Evolutionary conservation across 768 basidiomycete species (phyloP), one percentile per base, ranked within the genome.

Genomic region (Amanita polypyramis): DNA sequence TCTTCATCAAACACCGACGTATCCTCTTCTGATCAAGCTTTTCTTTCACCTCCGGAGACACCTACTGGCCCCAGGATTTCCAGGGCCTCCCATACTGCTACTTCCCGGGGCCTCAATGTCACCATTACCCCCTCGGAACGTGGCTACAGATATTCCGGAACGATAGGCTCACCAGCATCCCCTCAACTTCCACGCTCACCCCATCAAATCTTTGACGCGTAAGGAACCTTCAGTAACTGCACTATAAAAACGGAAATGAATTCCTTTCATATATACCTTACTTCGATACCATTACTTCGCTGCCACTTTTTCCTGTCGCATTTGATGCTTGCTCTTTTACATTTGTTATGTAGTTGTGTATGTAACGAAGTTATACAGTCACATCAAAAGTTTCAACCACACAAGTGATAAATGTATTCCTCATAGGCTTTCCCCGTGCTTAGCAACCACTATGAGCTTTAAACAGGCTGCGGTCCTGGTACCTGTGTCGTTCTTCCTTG

Each of bases 401-500:
- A 15, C 21, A 42, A 42, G 27, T 41, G 40, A 15, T 2, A 23
- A n/a, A 40, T 37, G 35, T 7, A 6, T 12, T 4, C 11, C 12
- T 23, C 20, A 21, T 21, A 8, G 4, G 8, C 9, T n/a, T n/a
- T n/a, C n/a, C n/a, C n/a, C 3, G 25, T 27, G 7, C 4, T 42
- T n/a, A 27, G 7, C 40, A 15, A 12, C 40, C 23, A 56, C 49
- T 29, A 94, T 95, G 91, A 85, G 86, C 39, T 97, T 95, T 74
- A 76, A 77, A 60, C 82, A 90, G 61, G 91, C 88, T 35, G 84
- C 88, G n/a, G 79, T 95, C 21, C 75, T 95, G 36, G 80, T 82
- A 34, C 83, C 91, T 25, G 80, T 84, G 47, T 90, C 85, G 51
- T 97, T 97, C 70, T 86, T 95, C 57, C 73, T 97, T 35, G 93